phyloP scores from a whole-genome alignment of 2,329 filamentous ascomycete genomes.

The Colletotrichum sp. region DNA sequence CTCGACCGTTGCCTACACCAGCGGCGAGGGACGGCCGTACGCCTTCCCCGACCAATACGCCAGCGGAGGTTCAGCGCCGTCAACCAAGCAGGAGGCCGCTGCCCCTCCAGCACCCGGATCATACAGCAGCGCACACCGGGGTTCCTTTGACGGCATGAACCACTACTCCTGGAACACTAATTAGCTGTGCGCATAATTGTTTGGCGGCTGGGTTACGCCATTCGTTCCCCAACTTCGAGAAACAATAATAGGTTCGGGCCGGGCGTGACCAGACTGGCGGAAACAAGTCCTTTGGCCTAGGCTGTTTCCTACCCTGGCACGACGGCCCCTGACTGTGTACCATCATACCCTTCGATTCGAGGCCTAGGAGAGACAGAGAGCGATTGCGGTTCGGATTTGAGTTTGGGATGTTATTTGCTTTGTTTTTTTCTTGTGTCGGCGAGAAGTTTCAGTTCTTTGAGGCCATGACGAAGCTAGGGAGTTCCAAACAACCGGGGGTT shows the following conservation, averaged over 20 bases:
- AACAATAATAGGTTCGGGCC: slow-evolving; percentile 9
- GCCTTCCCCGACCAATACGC: slow-evolving; percentile 56
- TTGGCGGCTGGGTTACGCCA: slow-evolving; percentile 5
- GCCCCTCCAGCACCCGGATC: slow-evolving; percentile 40
- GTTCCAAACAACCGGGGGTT: background rate
- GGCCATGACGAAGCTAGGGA: background rate
- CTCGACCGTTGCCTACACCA: slow-evolving; percentile 49
- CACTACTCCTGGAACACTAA: slow-evolving; percentile 65
- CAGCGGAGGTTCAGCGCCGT: slow-evolving; percentile 34
- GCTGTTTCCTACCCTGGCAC: background rate
- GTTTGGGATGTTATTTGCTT: background rate
- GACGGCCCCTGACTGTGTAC: slow-evolving; percentile 3
- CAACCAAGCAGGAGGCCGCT: slow-evolving; percentile 36
- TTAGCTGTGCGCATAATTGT: slow-evolving; percentile 25
- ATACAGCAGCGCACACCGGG: slow-evolving; percentile 43
- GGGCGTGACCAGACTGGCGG: background rate
- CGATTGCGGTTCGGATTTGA: slow-evolving; percentile 8
- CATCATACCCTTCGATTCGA: slow-evolving; percentile 8
- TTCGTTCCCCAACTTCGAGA: background rate
- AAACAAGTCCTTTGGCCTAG: background rate
- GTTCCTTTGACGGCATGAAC: slow-evolving; percentile 55
- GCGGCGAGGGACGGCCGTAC: slow-evolving; percentile 52
- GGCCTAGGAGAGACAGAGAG: background rate
- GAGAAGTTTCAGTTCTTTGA: slow-evolving; percentile 1
- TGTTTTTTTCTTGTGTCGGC: background rate